Conservation (phyloP, 2,329 filamentous ascomycete species). For the Tolypocladium ovalisporum region DNA sequence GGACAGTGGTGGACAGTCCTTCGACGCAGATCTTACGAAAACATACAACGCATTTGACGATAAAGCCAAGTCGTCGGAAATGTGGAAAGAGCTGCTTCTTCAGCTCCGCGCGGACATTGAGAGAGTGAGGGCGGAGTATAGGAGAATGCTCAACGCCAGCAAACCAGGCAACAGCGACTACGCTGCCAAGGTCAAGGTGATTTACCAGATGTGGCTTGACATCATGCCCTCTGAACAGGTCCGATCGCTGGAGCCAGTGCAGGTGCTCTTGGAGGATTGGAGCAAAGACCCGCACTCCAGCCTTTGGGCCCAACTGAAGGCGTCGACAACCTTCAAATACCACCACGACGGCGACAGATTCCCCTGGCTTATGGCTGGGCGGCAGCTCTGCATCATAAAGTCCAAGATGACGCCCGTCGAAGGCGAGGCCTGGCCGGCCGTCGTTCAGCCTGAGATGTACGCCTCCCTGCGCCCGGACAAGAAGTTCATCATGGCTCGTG, state of each 20-base stretch:
- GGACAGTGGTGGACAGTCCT: neutral
- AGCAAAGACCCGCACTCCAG: constrained; percentile 16
- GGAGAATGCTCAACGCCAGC: constrained; percentile 1
- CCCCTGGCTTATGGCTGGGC: constrained; percentile 36
- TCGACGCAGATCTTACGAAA: constrained; percentile 7
- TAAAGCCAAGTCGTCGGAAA: constrained; percentile 12
- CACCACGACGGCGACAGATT: constrained; percentile 20
- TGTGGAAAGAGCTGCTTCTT: constrained; percentile 19
- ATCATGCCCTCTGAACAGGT: constrained; percentile 24
- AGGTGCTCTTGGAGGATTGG: constrained; percentile 15
- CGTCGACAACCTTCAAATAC: constrained; percentile 34
- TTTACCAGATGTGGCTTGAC: constrained; percentile 29
- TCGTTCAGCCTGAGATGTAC: constrained; percentile 25
- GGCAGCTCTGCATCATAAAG: constrained; percentile 38
- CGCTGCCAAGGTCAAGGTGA: constrained; percentile 16
- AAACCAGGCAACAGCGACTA: constrained; percentile 8
- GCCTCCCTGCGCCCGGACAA: constrained; percentile 24
- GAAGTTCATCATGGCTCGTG: constrained; percentile 12
- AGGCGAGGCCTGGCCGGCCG: constrained; percentile 9
- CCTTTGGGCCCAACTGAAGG: constrained; percentile 38
- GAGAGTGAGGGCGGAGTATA: constrained; percentile 21
- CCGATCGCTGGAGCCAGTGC: constrained; percentile 13
- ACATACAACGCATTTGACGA: constrained; percentile 22
- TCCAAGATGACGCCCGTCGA: constrained; percentile 11
- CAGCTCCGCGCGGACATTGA: constrained; percentile 23